Percentiles rank a stretch among this genome's conserved stretches.
These are phyloP conservation scores for Cutaneotrichosporon daszewskae DNA, from an alignment of 1,284 basidiomycete genomes.

Conservation along the genomic window DNA sequence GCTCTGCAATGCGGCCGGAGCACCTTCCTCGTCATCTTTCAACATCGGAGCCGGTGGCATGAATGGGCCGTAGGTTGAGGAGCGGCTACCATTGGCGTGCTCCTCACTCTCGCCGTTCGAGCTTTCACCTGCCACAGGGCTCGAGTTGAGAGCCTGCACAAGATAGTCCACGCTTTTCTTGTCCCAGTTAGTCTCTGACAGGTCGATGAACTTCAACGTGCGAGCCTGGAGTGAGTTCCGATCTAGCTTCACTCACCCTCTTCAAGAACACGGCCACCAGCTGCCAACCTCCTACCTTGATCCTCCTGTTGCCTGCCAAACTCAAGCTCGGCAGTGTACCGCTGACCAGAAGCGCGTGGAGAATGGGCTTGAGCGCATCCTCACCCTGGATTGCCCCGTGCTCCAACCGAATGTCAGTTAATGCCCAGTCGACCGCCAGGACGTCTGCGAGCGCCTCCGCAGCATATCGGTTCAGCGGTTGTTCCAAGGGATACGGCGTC, in stretches of 20 bases:
- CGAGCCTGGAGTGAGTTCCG: slow-evolving; percentile 54
- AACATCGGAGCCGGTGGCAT: slow-evolving; percentile 37
- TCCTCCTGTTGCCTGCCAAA: slow-evolving; percentile 75
- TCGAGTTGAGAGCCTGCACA: slow-evolving; percentile 58
- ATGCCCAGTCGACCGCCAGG: slow-evolving; percentile 80
- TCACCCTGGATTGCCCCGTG: slow-evolving; percentile 72
- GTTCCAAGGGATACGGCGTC: slow-evolving; percentile 29
- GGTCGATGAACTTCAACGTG: slow-evolving; percentile 72
- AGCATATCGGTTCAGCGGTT: slow-evolving; percentile 60
- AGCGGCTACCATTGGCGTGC: neutral
- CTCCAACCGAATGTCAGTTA: slow-evolving; percentile 71
- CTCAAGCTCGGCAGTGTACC: slow-evolving; percentile 75
- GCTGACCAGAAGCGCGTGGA: slow-evolving; percentile 84
- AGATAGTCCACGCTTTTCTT: slow-evolving; percentile 77
- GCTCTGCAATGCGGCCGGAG: slow-evolving; percentile 55
- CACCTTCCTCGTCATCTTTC: slow-evolving; percentile 20
- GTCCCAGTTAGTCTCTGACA: slow-evolving; percentile 82
- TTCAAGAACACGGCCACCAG: slow-evolving; percentile 72
- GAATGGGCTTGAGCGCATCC: slow-evolving; percentile 74
- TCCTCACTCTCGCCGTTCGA: slow-evolving; percentile 9
- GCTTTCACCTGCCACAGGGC: slow-evolving; percentile 3
- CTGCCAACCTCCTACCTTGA: slow-evolving; percentile 73
- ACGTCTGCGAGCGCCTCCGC: slow-evolving; percentile 81
- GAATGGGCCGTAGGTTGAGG: slow-evolving; percentile 30
- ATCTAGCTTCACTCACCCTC: slow-evolving; percentile 52